phyloP scores from a whole-genome alignment of 805 yeast species.

The Kuraishia piskuri region DNA sequence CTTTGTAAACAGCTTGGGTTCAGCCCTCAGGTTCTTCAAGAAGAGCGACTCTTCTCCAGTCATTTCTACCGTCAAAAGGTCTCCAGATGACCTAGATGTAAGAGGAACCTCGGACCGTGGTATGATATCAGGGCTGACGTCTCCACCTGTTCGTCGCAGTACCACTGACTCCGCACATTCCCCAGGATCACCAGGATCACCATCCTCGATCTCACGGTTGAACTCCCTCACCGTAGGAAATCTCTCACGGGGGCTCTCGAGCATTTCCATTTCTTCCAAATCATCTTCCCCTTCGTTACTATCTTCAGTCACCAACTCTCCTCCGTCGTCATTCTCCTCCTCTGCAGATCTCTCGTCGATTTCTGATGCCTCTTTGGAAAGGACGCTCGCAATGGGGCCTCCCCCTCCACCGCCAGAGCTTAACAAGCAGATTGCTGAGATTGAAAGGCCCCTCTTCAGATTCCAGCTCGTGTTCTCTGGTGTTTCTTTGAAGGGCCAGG shows the following conservation, averaged over 20 bases:
- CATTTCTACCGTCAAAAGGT: neutral
- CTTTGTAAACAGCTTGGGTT: conserved; percentile 4
- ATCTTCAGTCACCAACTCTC: conserved; percentile 15
- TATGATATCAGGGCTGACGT: neutral
- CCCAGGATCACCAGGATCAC: conserved; percentile 1
- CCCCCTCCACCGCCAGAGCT: conserved; percentile 36
- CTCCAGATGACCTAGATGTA: neutral
- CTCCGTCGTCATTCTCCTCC: conserved; percentile 15
- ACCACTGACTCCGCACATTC: neutral
- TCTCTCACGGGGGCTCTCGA: conserved; percentile 7
- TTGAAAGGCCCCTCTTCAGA: conserved; percentile 34
- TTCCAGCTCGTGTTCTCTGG: conserved; percentile 38
- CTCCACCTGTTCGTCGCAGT: neutral
- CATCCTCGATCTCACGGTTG: conserved; percentile 9
- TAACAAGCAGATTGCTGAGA: conserved; percentile 32
- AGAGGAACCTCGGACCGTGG: neutral
- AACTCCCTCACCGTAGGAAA: conserved; percentile 14
- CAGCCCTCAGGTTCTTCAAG: conserved; percentile 20
- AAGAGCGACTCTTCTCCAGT: conserved; percentile 7
- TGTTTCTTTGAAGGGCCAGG: conserved; percentile 8
- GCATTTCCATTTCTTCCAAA: conserved; percentile 14
- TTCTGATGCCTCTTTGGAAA: conserved; percentile 2
- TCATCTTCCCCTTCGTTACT: conserved; percentile 21
- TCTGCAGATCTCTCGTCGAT: conserved; percentile 1
- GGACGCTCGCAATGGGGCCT: conserved; percentile 3